Evolutionary conservation across 495 filamentous ascomycete species (phyloP), one percentile per base, ranked within the genome.

Genomic region (Aspergillus affinis): DNA sequence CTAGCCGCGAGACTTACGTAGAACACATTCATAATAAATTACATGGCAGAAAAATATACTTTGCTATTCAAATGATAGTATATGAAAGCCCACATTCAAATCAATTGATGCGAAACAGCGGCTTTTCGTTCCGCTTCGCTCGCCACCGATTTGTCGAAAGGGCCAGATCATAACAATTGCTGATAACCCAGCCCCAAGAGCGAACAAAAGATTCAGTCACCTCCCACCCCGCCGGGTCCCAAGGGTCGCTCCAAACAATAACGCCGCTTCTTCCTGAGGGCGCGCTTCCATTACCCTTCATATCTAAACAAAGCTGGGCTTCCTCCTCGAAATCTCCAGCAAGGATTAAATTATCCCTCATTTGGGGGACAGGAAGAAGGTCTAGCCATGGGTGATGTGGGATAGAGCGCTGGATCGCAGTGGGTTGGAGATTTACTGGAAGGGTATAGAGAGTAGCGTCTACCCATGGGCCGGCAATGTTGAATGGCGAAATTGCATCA

Each of bases 221-320:
- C 60, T 81, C 80, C 78, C 77, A 82, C 10, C 72, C 70, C 0
- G 57, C 56, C 2, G 67, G 58, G 54, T 74, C 63, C 76, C 78
- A 80, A 18, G 80, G 75, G 19, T 76, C 70, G 1, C 69, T 68
- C 80, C 80, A 82, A 6, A 79, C 72, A 52, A 82, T 61, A 3
- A 82, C 15, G 10, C 70, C 77, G 49, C 49, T 53, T 6, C 8
- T 27, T 3, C 32, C 49, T 9, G 63, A 67, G 2, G n/a, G 26
- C 61, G 65, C 2, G 64, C 61, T 45, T 59, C 58, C 29, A 72
- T 61, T 60, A 3, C 67, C 65, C 32, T 64, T 63, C 32, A 76
- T 67, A 58, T 79, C 75, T 47, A 67, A 64, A 65, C 74, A 80
- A 21, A 81, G 68, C 49, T 71, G 68, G 29, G 71, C 67, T 59